A percentile compares a stretch with the other conserved stretches of the same genome.
phyloP scores from a whole-genome alignment of 2,329 filamentous ascomycete genomes.

The Chrysosporium keratinophilum region DNA sequence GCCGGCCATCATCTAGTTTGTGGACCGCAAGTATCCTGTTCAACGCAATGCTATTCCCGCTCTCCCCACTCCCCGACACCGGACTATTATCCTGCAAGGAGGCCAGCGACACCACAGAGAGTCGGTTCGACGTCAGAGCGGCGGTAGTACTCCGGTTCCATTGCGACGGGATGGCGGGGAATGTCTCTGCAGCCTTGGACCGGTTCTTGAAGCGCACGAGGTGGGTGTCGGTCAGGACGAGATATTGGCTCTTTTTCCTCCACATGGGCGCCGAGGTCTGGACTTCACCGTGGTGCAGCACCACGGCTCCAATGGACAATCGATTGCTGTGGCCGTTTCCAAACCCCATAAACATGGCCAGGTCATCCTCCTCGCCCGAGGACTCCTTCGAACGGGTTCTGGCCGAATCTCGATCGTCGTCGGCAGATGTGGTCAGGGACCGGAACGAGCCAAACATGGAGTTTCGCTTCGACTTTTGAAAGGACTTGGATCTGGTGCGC shows the following conservation, averaged over 20 bases:
- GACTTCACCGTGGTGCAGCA: slow-evolving; percentile 58
- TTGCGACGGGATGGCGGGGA: slow-evolving; percentile 42
- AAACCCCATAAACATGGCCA: slow-evolving; percentile 13
- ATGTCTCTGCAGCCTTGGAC: slow-evolving; percentile 53
- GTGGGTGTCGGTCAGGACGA: slow-evolving; percentile 60
- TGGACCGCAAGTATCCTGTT: slow-evolving; percentile 59
- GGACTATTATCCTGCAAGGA: slow-evolving; percentile 53
- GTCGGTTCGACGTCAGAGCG: slow-evolving; percentile 30
- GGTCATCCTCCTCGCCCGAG: slow-evolving; percentile 40
- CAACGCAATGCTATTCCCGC: slow-evolving; percentile 47
- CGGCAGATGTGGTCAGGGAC: slow-evolving; percentile 39
- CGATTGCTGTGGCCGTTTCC: background rate
- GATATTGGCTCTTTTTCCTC: slow-evolving; percentile 62
- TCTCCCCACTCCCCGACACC: slow-evolving; percentile 30
- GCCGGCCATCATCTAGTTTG: slow-evolving; percentile 55
- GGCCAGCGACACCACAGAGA: slow-evolving; percentile 49
- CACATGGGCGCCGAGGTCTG: slow-evolving; percentile 61
- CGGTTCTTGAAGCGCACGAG: slow-evolving; percentile 60
- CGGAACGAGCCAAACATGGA: slow-evolving; percentile 52
- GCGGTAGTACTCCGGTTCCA: slow-evolving; percentile 30
- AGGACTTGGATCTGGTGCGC: slow-evolving; percentile 21
- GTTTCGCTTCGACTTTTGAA: slow-evolving; percentile 38
- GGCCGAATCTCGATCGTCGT: slow-evolving; percentile 38
- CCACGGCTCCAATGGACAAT: slow-evolving; percentile 30
- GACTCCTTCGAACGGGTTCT: slow-evolving; percentile 44